phyloP scores from a whole-genome alignment of 768 basidiomycete genomes.

The Phallus indusiatus region DNA sequence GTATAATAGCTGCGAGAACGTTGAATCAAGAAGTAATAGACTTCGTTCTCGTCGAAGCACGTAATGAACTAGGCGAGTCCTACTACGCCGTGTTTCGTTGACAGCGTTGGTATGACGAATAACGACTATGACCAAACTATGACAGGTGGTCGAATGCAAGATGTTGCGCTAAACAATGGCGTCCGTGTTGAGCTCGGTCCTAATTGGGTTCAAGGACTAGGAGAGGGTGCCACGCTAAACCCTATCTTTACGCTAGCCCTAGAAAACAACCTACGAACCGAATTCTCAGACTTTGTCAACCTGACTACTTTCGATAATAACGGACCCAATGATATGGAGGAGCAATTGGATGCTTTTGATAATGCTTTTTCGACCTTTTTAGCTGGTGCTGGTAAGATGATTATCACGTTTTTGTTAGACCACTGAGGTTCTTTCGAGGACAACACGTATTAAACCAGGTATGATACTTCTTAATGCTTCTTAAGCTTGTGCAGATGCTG shows the following conservation, averaged over 20 bases:
- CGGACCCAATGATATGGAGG: slow-evolving; percentile 2
- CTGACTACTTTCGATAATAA: slow-evolving; percentile 8
- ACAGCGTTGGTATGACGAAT: not conserved
- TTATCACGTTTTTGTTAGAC: not conserved
- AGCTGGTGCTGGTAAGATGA: slow-evolving; percentile 2
- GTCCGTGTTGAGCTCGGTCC: slow-evolving; percentile 38
- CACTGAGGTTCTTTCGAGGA: not conserved
- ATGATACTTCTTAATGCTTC: not conserved
- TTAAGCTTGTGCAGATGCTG: no score
- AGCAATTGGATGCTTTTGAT: slow-evolving; percentile 1
- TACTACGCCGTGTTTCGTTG: not conserved
- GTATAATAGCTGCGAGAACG: slow-evolving; percentile 55
- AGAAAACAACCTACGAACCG: slow-evolving; percentile 41
- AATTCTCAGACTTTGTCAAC: slow-evolving; percentile 5
- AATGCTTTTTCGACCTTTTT: not conserved
- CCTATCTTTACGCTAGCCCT: slow-evolving; percentile 52
- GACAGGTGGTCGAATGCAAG: slow-evolving; percentile 44
- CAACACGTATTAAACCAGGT: not conserved
- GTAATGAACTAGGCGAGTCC: slow-evolving; percentile 37
- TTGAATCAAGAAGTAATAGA: slow-evolving; percentile 45
- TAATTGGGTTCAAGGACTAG: slow-evolving; percentile 32
- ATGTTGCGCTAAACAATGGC: slow-evolving; percentile 20
- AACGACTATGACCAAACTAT: no score
- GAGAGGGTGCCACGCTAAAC: slow-evolving; percentile 39
- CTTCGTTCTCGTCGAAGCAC: slow-evolving; percentile 53